phyloP scores from a whole-genome alignment of 257 asterid genomes.

The Salvia splendens region DNA sequence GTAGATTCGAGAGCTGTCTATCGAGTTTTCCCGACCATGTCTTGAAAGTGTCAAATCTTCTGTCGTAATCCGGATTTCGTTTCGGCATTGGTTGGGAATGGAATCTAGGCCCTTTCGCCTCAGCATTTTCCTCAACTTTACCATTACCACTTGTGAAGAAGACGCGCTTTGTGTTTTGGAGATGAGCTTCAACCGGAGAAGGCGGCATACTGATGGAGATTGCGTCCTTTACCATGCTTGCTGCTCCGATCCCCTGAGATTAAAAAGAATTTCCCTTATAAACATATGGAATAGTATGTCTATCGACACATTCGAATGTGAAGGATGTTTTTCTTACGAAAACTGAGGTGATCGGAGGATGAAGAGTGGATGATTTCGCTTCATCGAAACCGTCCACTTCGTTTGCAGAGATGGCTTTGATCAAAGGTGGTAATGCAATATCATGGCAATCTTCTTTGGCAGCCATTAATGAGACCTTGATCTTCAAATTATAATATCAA shows the following conservation, averaged over 20 bases:
- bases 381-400: slow-evolving; percentile 48
- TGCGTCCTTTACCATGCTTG: slow-evolving; percentile 29
- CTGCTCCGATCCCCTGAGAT: slow-evolving; percentile 47
- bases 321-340: neutral
- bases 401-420: slow-evolving; percentile 44
- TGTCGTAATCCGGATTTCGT: slow-evolving; percentile 28
- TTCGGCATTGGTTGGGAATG: slow-evolving; percentile 68
- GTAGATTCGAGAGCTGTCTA: slow-evolving; percentile 59
- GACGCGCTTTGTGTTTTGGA: slow-evolving; percentile 33
- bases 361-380: too few relatives aligned
- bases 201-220: slow-evolving; percentile 76
- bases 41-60: slow-evolving; percentile 71
- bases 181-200: slow-evolving; percentile 45
- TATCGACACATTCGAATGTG: neutral
- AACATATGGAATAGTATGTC: neutral
- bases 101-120: slow-evolving; percentile 31
- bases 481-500: too few relatives aligned
- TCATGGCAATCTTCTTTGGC: too few relatives aligned
- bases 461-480: too few relatives aligned
- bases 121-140: neutral
- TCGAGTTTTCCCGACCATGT: slow-evolving; percentile 82
- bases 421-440: slow-evolving; percentile 45
- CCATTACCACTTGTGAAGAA: neutral
- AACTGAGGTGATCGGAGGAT: too few relatives aligned
- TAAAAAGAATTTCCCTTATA: neutral